Evolutionary conservation across 2,329 filamentous ascomycete genomes (phyloP).

Genomic region (Sarocladium kiliense): DNA sequence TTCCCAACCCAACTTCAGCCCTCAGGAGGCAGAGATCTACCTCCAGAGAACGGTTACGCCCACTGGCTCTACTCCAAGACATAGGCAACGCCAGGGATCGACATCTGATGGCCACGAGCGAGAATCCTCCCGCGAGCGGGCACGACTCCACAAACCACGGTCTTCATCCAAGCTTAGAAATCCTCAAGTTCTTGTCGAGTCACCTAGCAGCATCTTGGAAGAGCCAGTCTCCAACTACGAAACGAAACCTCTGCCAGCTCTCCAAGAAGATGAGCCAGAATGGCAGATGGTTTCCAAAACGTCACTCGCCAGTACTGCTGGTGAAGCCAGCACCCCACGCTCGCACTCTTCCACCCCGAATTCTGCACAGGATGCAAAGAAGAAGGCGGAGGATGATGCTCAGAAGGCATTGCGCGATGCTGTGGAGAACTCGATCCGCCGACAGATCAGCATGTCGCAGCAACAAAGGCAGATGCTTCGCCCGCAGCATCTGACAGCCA

Average conservation of each 20-base stretch:
- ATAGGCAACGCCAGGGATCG: neutral
- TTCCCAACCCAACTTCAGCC: conserved; percentile 14
- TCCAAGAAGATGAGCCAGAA: conserved; percentile 28
- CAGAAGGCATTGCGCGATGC: conserved; percentile 42
- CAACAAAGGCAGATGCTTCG: conserved; percentile 56
- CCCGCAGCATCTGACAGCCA: conserved; percentile 25
- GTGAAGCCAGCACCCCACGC: conserved; percentile 13
- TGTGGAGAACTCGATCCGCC: conserved; percentile 61
- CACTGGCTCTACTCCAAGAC: neutral
- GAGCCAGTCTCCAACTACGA: conserved; percentile 13
- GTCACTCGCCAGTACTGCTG: neutral
- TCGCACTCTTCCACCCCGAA: conserved; percentile 9
- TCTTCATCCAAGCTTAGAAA: conserved; percentile 1
- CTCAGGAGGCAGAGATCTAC: conserved; percentile 6
- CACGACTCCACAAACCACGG: neutral
- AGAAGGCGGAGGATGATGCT: conserved; percentile 8
- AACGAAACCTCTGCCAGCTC: neutral
- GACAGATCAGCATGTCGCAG: conserved; percentile 61
- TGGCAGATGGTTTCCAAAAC: conserved; percentile 40
- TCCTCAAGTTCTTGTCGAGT: conserved; percentile 24
- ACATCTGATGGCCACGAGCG: neutral
- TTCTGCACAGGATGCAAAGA: neutral
- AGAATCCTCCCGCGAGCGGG: neutral
- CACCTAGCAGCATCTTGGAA: conserved; percentile 26
- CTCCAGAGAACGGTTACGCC: neutral